These are phyloP conservation scores for Geotrichum reessii DNA, from an alignment of 1,139 yeast genomes.

Conservation along the genomic window DNA sequence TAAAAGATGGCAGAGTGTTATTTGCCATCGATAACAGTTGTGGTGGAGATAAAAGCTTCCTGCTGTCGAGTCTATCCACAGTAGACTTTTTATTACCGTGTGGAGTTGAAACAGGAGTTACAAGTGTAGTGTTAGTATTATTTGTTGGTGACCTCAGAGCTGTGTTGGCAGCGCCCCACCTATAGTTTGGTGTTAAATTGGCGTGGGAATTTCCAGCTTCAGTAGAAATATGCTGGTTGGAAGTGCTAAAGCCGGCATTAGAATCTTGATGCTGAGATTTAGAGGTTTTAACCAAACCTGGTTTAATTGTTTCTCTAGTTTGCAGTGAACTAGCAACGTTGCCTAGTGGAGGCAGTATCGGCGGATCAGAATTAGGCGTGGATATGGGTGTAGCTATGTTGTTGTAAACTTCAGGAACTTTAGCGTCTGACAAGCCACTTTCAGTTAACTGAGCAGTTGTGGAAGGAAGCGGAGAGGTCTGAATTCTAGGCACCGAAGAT, in stretches of 20 bases:
- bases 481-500: background rate
- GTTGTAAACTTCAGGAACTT: background rate
- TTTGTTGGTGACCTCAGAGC: background rate
- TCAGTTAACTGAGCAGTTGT: background rate
- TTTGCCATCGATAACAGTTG: background rate
- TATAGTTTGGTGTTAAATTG: background rate
- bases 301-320: background rate
- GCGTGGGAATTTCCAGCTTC: background rate
- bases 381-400: background rate
- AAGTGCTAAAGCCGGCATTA: background rate
- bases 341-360: background rate
- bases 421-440: background rate
- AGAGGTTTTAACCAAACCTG: background rate
- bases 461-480: background rate
- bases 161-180: background rate
- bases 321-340: background rate
- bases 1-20: background rate
- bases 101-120: background rate
- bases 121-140: background rate
- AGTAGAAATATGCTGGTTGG: background rate
- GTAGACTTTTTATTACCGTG: background rate
- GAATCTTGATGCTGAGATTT: background rate
- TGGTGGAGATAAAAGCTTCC: background rate
- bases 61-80: background rate
- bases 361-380: background rate